Evolutionary conservation across 1,139 yeast genomes (phyloP), one percentile per base, ranked within the genome.

Genomic region (Taphrina pruni): DNA sequence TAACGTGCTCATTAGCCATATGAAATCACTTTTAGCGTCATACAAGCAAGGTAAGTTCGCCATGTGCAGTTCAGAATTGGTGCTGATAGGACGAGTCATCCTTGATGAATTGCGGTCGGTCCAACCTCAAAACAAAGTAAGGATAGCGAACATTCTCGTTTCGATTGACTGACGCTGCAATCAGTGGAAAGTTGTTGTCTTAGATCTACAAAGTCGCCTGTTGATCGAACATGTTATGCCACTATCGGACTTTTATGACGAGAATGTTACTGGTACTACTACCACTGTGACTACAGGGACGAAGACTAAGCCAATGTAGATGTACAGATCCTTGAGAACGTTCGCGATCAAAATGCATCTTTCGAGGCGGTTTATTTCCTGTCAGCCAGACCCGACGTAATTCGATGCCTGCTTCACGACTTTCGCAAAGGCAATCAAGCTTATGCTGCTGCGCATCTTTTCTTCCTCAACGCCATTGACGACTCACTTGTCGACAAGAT

Each of bases 291-390:
- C 12, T 48, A n/a, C 39, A 7, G 51, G 51, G 21, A 45, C 48
- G 8, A 9, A 60, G 11, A n/a, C 65, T 60, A 45, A 46, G 35
- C 73, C 85, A 87, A 26, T 9, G 12, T 32, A 64, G 67, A 64
- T 14, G 82, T 86, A 55, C 88, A 85, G 73, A 77, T 80, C 66
- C 81, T 88, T 26, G 90, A 87, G 73, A 77, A 83, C 17, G 78
- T 78, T 65, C 80, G 89, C 66, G 82, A 79, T 66, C 80, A 83
- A 11, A 87, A 83, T 76, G 78, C 78, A 12, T 81, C 81, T 48
- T 82, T 85, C 62, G 89, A 85, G 73, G 91, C 87, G 1, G 77
- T 88, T 0, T 88, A 88, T 75, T 77, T 88, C 35, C 74, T 87
- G 26, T 85, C 85, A 64, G 89, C 91, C 0, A 77, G 84, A 1